Evolutionary conservation across 1,284 basidiomycete genomes (phyloP).

Genomic region (Ganoderma resinaceum): DNA sequence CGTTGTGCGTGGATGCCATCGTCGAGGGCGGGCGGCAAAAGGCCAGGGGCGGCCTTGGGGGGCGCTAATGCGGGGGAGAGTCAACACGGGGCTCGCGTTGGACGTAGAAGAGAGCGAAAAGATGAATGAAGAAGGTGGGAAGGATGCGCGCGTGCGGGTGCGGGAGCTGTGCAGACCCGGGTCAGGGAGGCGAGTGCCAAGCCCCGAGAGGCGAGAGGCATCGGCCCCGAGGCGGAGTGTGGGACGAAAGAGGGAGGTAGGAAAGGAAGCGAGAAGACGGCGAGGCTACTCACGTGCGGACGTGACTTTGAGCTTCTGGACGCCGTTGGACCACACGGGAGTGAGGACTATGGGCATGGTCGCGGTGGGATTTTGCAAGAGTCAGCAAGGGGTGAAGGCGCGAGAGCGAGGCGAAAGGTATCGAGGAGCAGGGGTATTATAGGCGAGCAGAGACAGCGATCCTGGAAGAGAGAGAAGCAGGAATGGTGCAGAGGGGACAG

Average conservation of each 20-base stretch:
- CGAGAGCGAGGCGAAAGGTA: constrained; percentile 12
- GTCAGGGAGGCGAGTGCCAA: background rate
- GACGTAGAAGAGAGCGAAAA: background rate
- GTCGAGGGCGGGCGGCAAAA: constrained; percentile 69
- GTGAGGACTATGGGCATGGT: constrained; percentile 71
- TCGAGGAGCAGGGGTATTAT: constrained; percentile 26
- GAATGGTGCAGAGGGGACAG: constrained; percentile 4
- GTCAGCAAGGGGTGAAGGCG: constrained; percentile 12
- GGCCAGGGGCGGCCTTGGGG: constrained; percentile 56
- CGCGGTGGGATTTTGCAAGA: constrained; percentile 3
- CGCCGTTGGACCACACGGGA: constrained; percentile 71
- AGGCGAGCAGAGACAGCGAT: constrained; percentile 18
- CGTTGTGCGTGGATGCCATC: constrained; percentile 62
- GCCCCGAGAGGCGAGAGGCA: constrained; percentile 9
- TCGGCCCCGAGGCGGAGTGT: constrained; percentile 10
- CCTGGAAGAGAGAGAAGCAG: background rate
- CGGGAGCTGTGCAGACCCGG: background rate
- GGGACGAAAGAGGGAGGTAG: constrained; percentile 19
- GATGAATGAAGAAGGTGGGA: constrained; percentile 9
- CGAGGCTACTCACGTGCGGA: constrained; percentile 55
- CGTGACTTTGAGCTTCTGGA: constrained; percentile 70
- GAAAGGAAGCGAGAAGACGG: constrained; percentile 12
- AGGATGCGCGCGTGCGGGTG: background rate
- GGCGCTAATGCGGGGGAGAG: constrained; percentile 42
- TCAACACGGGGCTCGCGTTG: constrained; percentile 10